Percentiles rank a stretch among this genome's conserved stretches.
These are phyloP conservation scores for Trichoderma breve DNA, from an alignment of 2,329 filamentous ascomycete species.

Conservation along the genomic window DNA sequence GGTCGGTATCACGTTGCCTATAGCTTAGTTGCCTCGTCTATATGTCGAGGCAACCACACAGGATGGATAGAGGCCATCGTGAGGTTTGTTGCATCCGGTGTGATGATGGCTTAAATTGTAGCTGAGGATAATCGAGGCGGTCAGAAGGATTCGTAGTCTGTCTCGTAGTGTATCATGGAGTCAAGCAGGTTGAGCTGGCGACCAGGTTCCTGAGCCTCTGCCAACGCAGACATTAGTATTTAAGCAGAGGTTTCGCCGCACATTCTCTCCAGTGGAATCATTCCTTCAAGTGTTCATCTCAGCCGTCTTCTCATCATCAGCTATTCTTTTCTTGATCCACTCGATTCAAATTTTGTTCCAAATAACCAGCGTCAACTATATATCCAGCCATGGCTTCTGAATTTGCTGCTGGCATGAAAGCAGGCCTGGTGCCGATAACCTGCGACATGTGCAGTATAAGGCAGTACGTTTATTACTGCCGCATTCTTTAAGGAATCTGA, in stretches of 20 bases:
- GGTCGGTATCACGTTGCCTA: constrained; percentile 20
- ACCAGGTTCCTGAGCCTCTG: too few species aligned
- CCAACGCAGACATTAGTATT: background rate
- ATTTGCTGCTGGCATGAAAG: constrained; percentile 20
- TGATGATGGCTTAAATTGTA: constrained; percentile 2
- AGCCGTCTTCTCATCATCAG: background rate
- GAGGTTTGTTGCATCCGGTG: constrained; percentile 19
- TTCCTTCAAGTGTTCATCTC: background rate
- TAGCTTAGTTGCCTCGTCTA: constrained; percentile 17
- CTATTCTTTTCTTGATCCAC: background rate
- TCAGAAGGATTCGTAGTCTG: constrained; percentile 5
- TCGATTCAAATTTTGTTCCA: background rate
- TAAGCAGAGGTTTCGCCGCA: background rate
- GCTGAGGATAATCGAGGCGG: constrained; percentile 11
- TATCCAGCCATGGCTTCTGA: constrained; percentile 12
- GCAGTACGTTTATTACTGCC: constrained; percentile 15
- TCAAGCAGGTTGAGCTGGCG: background rate
- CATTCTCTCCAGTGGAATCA: background rate
- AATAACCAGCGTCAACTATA: background rate
- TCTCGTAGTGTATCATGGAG: background rate
- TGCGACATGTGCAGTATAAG: constrained; percentile 25
- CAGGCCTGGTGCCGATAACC: constrained; percentile 20
- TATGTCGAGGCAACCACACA: constrained; percentile 20
- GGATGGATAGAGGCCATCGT: background rate
- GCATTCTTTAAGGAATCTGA: background rate